phyloP scores from a whole-genome alignment of 805 yeast genomes.

The Candida ovalis region DNA sequence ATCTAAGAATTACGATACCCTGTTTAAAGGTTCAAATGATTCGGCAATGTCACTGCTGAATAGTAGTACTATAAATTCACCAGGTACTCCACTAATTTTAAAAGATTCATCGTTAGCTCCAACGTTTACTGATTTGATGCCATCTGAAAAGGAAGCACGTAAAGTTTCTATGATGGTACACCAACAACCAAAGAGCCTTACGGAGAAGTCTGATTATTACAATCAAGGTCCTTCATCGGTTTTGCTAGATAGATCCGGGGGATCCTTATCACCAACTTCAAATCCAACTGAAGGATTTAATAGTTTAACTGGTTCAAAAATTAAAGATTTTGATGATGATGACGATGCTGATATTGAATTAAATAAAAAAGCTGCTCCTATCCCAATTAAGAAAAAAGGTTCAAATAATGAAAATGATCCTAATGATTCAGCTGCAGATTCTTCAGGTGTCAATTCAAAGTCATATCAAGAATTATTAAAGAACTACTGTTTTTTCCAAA shows the following conservation, averaged over 20 bases:
- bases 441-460: constrained; percentile 39
- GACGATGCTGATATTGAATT: neutral
- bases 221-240: neutral
- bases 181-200: neutral
- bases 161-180: neutral
- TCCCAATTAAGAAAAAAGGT: neutral
- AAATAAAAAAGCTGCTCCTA: neutral
- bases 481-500: constrained; percentile 56
- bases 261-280: neutral
- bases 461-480: constrained; percentile 55
- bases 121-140: constrained; percentile 18
- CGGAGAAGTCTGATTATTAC: neutral
- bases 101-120: constrained; percentile 18
- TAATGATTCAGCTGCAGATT: neutral
- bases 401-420: neutral
- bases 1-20: constrained; percentile 16
- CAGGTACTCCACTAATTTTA: constrained; percentile 22
- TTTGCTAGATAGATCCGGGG: neutral
- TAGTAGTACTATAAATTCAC: constrained; percentile 18
- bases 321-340: neutral
- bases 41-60: constrained; percentile 4
- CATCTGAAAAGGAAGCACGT: neutral
- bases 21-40: constrained; percentile 10
- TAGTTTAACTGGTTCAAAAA: neutral
- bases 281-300: neutral